Conservation (phyloP, 345 rosid species). For the Heritiera fomes region DNA sequence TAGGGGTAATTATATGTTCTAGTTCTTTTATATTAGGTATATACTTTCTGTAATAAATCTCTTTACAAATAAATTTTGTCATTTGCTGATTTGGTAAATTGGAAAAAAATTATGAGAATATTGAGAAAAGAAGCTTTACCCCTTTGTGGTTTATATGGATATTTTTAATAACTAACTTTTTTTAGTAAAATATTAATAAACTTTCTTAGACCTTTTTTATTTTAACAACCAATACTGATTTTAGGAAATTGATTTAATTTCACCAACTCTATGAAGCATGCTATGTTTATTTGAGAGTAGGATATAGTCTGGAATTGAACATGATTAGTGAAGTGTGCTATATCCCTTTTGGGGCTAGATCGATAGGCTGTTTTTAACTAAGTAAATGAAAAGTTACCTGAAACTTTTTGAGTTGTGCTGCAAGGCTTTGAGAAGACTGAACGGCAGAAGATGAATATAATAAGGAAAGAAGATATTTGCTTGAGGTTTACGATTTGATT, state of each 20-base stretch:
- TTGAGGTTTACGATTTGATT: neutral
- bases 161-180: neutral
- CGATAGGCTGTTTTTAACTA: neutral
- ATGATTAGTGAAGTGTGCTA: neutral
- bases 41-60: neutral
- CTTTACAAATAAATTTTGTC: neutral
- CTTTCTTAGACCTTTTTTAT: neutral
- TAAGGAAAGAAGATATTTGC: neutral
- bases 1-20: neutral
- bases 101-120: neutral
- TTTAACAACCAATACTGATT: neutral
- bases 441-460: neutral
- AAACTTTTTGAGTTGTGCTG: neutral
- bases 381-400: neutral
- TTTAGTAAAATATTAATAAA: neutral
- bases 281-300: neutral
- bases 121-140: neutral
- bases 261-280: neutral
- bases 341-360: neutral
- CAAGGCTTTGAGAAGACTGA: conserved; percentile 3
- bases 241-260: neutral
- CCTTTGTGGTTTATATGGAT: neutral
- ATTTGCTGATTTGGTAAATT: neutral
- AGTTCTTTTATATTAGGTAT: neutral
- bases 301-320: neutral